Conservation (phyloP, 2,329 filamentous ascomycete genomes). For the Zasmidium cellare region DNA sequence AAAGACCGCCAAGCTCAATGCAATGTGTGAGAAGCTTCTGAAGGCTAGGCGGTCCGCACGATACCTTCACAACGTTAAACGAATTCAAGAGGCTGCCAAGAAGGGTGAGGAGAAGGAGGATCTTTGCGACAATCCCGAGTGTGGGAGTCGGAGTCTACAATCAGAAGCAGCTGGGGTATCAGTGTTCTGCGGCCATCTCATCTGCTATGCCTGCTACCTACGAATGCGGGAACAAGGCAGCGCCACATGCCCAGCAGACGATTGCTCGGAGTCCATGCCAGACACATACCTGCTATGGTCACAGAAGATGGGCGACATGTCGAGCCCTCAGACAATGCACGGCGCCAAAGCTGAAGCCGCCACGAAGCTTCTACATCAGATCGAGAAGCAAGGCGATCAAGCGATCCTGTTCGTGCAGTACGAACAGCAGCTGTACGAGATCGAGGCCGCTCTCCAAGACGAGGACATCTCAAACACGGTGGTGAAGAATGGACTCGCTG, state of each 20-base stretch:
- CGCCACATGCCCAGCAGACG: slow-evolving; percentile 39
- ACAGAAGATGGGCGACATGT: slow-evolving; percentile 36
- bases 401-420: slow-evolving; percentile 59
- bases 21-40: slow-evolving; percentile 21
- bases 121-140: background rate
- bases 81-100: slow-evolving; percentile 2
- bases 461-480: slow-evolving; percentile 36
- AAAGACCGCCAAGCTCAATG: slow-evolving; percentile 14
- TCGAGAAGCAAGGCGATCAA: slow-evolving; percentile 46
- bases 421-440: slow-evolving; percentile 43
- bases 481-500: slow-evolving; percentile 33
- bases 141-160: background rate
- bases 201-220: slow-evolving; percentile 47
- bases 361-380: slow-evolving; percentile 44
- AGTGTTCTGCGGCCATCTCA: slow-evolving; percentile 52
- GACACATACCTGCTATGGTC: slow-evolving; percentile 44
- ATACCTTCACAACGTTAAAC: slow-evolving; percentile 23
- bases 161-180: slow-evolving; percentile 37
- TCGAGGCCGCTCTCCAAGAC: slow-evolving; percentile 35
- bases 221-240: slow-evolving; percentile 25
- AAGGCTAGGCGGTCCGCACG: slow-evolving; percentile 24
- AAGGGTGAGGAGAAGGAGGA: background rate
- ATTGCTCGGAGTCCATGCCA: slow-evolving; percentile 43
- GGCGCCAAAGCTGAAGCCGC: slow-evolving; percentile 53
- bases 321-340: slow-evolving; percentile 20